A percentile compares a stretch with the other conserved stretches of the same genome.
Conservation (phyloP, 176 grass and related monocot genomes). For the Oryza glumipatula region DNA sequence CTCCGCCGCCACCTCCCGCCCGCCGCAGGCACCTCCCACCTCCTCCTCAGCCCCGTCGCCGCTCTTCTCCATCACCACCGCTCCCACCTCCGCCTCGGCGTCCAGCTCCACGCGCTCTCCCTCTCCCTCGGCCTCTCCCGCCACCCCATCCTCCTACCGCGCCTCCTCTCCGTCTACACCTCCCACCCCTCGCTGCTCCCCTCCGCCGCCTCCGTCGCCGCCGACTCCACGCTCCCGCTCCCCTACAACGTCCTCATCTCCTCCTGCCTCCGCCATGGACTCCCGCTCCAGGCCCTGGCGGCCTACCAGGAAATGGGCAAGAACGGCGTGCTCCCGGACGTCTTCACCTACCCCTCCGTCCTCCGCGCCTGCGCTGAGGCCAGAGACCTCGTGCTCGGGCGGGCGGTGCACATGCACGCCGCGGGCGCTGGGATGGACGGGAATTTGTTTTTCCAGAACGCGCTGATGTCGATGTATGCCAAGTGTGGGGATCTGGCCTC, state of each 20-base stretch:
- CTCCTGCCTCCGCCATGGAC: slow-evolving; percentile 43
- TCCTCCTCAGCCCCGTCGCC: slow-evolving; percentile 48
- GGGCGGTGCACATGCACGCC: slow-evolving; percentile 40
- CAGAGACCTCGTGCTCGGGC: slow-evolving; percentile 36
- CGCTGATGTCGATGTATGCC: slow-evolving; percentile 49
- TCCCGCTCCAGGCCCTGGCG: slow-evolving; percentile 42
- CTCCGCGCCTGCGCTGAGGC: slow-evolving; percentile 59
- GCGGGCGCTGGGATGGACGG: slow-evolving; percentile 32
- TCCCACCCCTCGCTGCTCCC: slow-evolving; percentile 46
- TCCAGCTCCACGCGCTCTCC: slow-evolving; percentile 56
- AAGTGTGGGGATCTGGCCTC: slow-evolving; percentile 48
- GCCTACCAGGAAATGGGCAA: slow-evolving; percentile 43
- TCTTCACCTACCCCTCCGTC: slow-evolving; percentile 63
- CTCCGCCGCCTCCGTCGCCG: slow-evolving; percentile 41
- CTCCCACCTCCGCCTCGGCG: slow-evolving; percentile 30
- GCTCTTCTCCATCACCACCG: slow-evolving; percentile 31
- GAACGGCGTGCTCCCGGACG: slow-evolving; percentile 35
- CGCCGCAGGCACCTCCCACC: background rate
- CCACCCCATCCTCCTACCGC: slow-evolving; percentile 37
- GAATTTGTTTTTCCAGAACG: slow-evolving; percentile 50
- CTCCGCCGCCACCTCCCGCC: slow-evolving; percentile 42
- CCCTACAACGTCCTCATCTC: slow-evolving; percentile 60
- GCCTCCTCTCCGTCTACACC: slow-evolving; percentile 53
- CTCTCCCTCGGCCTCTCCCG: slow-evolving; percentile 51
- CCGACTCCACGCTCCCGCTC: slow-evolving; percentile 22